Conservation (phyloP, 768 basidiomycete species). For the Phanerodontia chrysosporium region DNA sequence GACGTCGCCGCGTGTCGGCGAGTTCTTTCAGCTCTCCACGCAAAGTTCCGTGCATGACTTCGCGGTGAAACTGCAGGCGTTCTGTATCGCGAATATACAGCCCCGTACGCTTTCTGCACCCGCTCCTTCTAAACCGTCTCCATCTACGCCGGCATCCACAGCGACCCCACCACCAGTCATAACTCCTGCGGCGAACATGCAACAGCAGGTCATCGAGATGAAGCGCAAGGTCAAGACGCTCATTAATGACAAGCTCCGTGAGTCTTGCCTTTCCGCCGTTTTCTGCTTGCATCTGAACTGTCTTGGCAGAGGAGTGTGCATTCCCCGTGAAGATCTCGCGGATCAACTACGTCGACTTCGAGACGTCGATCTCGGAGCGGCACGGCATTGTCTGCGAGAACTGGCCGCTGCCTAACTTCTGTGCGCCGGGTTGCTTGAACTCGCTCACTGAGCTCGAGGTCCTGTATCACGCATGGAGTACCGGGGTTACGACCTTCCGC, state of each 20-base stretch:
- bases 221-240: conserved; percentile 1
- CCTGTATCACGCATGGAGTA: conserved; percentile 17
- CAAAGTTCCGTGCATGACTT: not conserved
- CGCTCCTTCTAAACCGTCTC: not conserved
- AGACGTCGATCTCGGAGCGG: conserved; percentile 13
- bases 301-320: not conserved
- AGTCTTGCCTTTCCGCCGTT: not conserved
- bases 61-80: conserved; percentile 5
- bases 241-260: conserved; percentile 5
- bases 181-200: not conserved
- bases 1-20: not conserved
- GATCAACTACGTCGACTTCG: conserved; percentile 20
- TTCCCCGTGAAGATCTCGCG: not conserved
- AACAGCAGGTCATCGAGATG: conserved; percentile 5
- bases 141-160: not conserved
- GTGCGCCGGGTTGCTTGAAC: conserved; percentile 12
- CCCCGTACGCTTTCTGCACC: not conserved
- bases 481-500: conserved; percentile 15
- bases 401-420: conserved; percentile 21
- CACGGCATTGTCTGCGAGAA: conserved; percentile 14
- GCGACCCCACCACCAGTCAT: not conserved
- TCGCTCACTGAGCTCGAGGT: conserved; percentile 13
- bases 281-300: not conserved
- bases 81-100: conserved; percentile 2
- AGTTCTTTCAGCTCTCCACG: conserved; percentile 1